Evolutionary conservation across 805 yeast genomes (phyloP).

Genomic region (Yarrowia osloensis): DNA sequence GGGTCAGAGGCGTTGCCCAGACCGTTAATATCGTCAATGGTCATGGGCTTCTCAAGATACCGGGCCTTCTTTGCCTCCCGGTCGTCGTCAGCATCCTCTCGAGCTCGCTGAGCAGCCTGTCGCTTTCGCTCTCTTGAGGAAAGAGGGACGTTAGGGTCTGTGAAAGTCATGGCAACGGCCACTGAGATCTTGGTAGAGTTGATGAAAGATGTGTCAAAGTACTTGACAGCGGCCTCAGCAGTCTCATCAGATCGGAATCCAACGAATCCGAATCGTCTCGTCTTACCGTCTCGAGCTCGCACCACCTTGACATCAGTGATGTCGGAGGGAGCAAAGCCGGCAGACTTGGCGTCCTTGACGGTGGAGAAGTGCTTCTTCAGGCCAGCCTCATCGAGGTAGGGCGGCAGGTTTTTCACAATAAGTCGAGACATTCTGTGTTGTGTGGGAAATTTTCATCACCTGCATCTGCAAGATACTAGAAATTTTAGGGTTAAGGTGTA

Average conservation of each 20-base stretch:
- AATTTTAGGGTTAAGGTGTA: slow-evolving; percentile 16
- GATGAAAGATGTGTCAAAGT: slow-evolving; percentile 74
- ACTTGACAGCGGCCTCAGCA: slow-evolving; percentile 75
- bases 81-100: slow-evolving; percentile 36
- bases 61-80: slow-evolving; percentile 7
- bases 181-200: slow-evolving; percentile 83
- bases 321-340: slow-evolving; percentile 47
- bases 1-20: slow-evolving; percentile 36
- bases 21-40: slow-evolving; percentile 34
- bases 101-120: slow-evolving; percentile 43
- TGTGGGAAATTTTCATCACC: neutral
- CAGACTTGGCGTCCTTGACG: slow-evolving; percentile 31
- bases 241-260: slow-evolving; percentile 76
- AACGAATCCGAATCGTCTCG: slow-evolving; percentile 89
- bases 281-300: slow-evolving; percentile 78
- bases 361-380: slow-evolving; percentile 63
- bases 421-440: slow-evolving; percentile 61
- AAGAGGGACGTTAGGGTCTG: slow-evolving; percentile 67
- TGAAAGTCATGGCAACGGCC: slow-evolving; percentile 77
- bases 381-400: slow-evolving; percentile 71
- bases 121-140: slow-evolving; percentile 27
- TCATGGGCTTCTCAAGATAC: slow-evolving; percentile 45
- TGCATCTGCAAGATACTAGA: slow-evolving; percentile 21
- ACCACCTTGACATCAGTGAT: slow-evolving; percentile 89
- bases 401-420: slow-evolving; percentile 87